phyloP scores from a whole-genome alignment of 495 filamentous ascomycete genomes.

The Poronia punctata region DNA sequence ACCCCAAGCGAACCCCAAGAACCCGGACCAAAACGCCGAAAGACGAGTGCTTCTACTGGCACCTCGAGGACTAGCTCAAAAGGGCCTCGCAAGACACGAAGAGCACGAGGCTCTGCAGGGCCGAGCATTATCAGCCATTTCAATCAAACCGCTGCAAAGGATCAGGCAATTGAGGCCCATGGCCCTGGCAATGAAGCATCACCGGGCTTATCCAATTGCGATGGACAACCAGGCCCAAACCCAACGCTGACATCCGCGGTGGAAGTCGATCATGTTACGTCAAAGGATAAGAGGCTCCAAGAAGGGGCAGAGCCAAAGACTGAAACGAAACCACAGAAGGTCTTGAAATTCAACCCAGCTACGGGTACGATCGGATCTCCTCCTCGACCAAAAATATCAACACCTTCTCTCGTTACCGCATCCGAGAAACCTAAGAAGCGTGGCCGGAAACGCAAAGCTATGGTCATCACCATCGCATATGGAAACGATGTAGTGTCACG shows the following conservation, averaged over 20 bases:
- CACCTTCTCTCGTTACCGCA: neutral
- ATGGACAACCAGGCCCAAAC: neutral
- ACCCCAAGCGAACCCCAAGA: conserved; percentile 3
- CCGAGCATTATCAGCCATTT: conserved; percentile 5
- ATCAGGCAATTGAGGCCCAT: neutral
- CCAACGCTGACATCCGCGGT: neutral
- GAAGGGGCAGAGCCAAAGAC: neutral
- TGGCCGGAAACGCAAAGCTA: conserved; percentile 13
- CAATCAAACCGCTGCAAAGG: neutral
- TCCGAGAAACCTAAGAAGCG: conserved; percentile 8
- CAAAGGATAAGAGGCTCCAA: neutral
- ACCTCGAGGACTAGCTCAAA: neutral
- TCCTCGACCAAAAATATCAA: conserved; percentile 27
- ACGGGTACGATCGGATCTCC: conserved; percentile 52
- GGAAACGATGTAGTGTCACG: conserved; percentile 27
- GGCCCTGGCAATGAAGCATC: neutral
- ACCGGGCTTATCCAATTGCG: neutral
- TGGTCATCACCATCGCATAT: conserved; percentile 29
- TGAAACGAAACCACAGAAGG: conserved; percentile 33
- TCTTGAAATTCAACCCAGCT: conserved; percentile 40
- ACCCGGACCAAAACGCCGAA: conserved; percentile 19
- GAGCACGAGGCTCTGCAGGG: conserved; percentile 7
- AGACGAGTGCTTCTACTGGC: conserved; percentile 3
- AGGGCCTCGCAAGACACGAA: conserved; percentile 20
- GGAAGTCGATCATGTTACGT: neutral